Conservation (phyloP, 257 asterid species). For the Misopates orontium region DNA sequence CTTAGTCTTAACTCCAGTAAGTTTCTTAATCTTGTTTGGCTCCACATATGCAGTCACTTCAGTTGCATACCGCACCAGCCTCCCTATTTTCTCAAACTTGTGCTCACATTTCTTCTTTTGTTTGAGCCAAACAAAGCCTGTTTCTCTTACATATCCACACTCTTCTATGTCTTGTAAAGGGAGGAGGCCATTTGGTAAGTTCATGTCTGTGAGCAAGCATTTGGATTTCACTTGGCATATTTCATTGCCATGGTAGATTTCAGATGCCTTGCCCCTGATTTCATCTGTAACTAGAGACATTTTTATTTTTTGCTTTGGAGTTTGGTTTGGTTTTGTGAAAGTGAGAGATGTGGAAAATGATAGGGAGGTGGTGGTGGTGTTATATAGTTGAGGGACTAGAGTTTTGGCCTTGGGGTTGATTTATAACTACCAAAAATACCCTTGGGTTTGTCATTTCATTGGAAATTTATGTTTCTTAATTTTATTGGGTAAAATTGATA, state of each 20-base stretch:
- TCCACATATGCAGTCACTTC: constrained; percentile 65
- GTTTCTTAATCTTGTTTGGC: constrained; percentile 44
- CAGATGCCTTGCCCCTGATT: constrained; percentile 50
- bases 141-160: constrained; percentile 53
- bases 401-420: neutral
- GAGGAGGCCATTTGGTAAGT: constrained; percentile 61
- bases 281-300: constrained; percentile 62
- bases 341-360: neutral
- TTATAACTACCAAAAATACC: constrained; percentile 5
- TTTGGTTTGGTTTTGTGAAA: neutral
- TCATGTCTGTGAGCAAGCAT: constrained; percentile 49
- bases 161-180: constrained; percentile 59
- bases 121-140: constrained; percentile 67
- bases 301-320: neutral
- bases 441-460: neutral
- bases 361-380: neutral
- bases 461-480: neutral
- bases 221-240: constrained; percentile 56
- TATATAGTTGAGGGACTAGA: constrained; percentile 4
- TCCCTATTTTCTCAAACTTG: constrained; percentile 54
- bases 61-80: constrained; percentile 44
- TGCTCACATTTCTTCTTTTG: too few relatives aligned
- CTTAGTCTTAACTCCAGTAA: constrained; percentile 70
- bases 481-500: neutral
- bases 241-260: constrained; percentile 52